Base-by-base conservation (phyloP, 164 flowering plant genomes). In the Nelumbo lutea region DNA sequence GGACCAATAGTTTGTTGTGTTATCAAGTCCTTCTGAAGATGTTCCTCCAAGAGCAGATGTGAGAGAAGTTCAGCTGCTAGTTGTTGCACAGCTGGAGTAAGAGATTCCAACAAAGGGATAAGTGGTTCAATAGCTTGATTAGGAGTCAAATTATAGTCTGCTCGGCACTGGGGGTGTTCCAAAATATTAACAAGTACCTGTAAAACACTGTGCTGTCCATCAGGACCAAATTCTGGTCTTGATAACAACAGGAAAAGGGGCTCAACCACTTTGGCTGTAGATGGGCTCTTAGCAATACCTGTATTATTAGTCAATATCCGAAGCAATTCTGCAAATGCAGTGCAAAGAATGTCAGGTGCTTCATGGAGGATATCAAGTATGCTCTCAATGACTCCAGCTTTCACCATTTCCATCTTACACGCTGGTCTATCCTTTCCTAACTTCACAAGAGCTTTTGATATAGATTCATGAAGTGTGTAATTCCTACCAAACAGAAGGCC, bases 21-120 rank as follows among this genome's bases (percentile, higher is more conserved):
- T 46, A 83, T 74, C 13, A 87, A 66, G 76, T 86, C 92, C 72
- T 83, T 85, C 80, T 86, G 96, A 50, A 89, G 87, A 78, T 84
- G 77, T 68, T 88, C 96, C 72, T 89, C 90, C 74, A 79, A 46
- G 38, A 89, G 87, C 5, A 88, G 64, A 69, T 89, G 89, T 1
- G 96, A 85, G 4, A 89, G 81, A 76, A 89, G 90, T 81, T 88
- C 95, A 68, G 91, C 91, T 8, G 90, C 88, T 74, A 86, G 68
- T 72, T 89, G 91, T 55, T 86, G 95, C 15, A 87, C 91, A 4
- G 86, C 86, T 59, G 87, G 77, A 63, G 79, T 83, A 45, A 86
- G 84, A 68, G 90, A 89, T 75, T 89, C 89, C 56, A 89, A 81
- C 65, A 89, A 79, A 9, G 89, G 88, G 58, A 89, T 78, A 45